These are phyloP conservation scores for Draba incana DNA, from an alignment of 345 rosid genomes.

Conservation along the genomic window DNA sequence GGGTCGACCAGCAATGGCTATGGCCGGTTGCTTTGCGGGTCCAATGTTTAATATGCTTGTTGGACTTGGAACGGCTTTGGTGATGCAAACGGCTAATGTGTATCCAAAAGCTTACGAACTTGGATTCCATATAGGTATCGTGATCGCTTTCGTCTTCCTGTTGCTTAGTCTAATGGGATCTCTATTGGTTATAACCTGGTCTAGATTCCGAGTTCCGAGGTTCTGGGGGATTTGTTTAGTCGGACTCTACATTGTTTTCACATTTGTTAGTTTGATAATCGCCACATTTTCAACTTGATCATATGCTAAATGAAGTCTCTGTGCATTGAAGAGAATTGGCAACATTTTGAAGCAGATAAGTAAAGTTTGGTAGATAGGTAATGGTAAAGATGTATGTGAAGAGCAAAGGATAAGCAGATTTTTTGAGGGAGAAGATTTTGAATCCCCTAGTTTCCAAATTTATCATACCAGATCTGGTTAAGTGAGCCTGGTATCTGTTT, in stretches of 20 bases:
- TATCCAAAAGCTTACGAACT: constrained; percentile 85
- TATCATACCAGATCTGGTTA: neutral
- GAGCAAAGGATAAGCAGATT: constrained; percentile 22
- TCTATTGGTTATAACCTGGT: constrained; percentile 87
- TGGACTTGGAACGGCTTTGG: constrained; percentile 86
- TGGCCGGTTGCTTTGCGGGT: constrained; percentile 99
- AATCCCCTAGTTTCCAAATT: neutral
- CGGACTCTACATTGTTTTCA: constrained; percentile 73
- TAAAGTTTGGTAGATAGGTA: constrained; percentile 15
- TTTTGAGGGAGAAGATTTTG: constrained; percentile 8
- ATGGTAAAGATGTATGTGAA: constrained; percentile 20
- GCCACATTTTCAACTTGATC: constrained; percentile 63
- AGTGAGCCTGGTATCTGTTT: neutral
- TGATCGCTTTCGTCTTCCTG: constrained; percentile 89
- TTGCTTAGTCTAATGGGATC: constrained; percentile 91
- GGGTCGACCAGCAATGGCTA: constrained; percentile 98
- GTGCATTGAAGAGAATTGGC: constrained; percentile 4
- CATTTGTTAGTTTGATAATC: constrained; percentile 63
- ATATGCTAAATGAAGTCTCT: constrained; percentile 15
- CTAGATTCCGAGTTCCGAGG: constrained; percentile 85
- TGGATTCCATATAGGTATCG: constrained; percentile 77
- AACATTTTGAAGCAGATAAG: neutral
- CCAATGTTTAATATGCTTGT: constrained; percentile 99
- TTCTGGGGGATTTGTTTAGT: constrained; percentile 98
- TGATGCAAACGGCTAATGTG: constrained; percentile 68